Evolutionary conservation across 768 basidiomycete species (phyloP).

Genomic region (Termitomyces sp.): DNA sequence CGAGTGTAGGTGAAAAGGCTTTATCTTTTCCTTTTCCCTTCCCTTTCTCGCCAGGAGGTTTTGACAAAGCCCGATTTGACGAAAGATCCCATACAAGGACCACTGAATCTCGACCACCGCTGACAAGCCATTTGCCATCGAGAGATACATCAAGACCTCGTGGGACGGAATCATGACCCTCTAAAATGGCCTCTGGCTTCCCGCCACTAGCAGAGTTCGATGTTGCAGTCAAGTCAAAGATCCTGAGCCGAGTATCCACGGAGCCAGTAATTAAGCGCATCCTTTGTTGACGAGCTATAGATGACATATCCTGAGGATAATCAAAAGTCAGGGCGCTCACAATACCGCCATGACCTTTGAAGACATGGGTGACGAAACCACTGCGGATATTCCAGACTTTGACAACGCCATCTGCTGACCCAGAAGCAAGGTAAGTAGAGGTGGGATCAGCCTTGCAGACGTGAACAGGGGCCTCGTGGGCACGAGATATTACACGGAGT

Average conservation of each 20-base stretch:
- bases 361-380: slow-evolving; percentile 90
- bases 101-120: slow-evolving; percentile 90
- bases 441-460: slow-evolving; percentile 83
- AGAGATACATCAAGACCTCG: slow-evolving; percentile 80
- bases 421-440: slow-evolving; percentile 89
- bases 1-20: slow-evolving; percentile 51
- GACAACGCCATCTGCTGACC: slow-evolving; percentile 93
- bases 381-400: slow-evolving; percentile 93
- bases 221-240: slow-evolving; percentile 81
- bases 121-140: slow-evolving; percentile 89
- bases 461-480: slow-evolving; percentile 93
- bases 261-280: slow-evolving; percentile 90
- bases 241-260: slow-evolving; percentile 87
- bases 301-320: slow-evolving; percentile 62
- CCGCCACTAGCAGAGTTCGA: slow-evolving; percentile 52
- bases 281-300: slow-evolving; percentile 39
- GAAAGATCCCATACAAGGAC: slow-evolving; percentile 89
- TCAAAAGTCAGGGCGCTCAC: slow-evolving; percentile 88
- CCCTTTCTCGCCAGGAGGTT: slow-evolving; percentile 34
- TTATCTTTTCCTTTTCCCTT: slow-evolving; percentile 51
- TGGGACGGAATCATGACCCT: slow-evolving; percentile 94
- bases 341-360: slow-evolving; percentile 97
- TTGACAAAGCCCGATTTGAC: slow-evolving; percentile 22
- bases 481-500: slow-evolving; percentile 70
- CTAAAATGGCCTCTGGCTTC: slow-evolving; percentile 77